phyloP scores from a whole-genome alignment of 768 basidiomycete species.

The Trametes punicea region DNA sequence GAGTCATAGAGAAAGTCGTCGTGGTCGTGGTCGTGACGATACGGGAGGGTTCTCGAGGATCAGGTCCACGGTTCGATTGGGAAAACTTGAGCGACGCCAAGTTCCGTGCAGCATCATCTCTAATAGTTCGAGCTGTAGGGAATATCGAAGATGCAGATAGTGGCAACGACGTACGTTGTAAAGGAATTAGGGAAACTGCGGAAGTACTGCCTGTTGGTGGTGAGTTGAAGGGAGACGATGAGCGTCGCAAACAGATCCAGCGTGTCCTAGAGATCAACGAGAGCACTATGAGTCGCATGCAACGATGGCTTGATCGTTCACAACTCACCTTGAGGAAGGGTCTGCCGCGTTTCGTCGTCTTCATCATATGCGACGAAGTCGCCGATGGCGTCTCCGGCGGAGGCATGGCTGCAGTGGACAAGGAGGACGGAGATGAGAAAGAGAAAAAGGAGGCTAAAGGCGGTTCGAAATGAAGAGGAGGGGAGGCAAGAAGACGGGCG shows the following conservation, averaged over 20 bases:
- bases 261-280: constrained; percentile 65
- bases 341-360: constrained; percentile 93
- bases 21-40: constrained; percentile 99
- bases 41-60: constrained; percentile 96
- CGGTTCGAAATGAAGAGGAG: constrained; percentile 13
- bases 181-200: constrained; percentile 93
- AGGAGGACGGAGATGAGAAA: constrained; percentile 26
- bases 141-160: not conserved
- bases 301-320: constrained; percentile 9
- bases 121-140: constrained; percentile 32
- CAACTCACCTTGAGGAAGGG: constrained; percentile 82
- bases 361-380: constrained; percentile 93
- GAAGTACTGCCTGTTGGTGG: constrained; percentile 93
- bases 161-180: constrained; percentile 68
- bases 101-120: constrained; percentile 93
- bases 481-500: constrained; percentile 16
- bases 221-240: constrained; percentile 87
- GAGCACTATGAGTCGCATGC: constrained; percentile 7
- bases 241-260: constrained; percentile 97
- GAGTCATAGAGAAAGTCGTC: constrained; percentile 98
- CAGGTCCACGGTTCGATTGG: constrained; percentile 96
- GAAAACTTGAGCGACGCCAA: constrained; percentile 96
- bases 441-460: constrained; percentile 24
- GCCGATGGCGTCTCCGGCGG: constrained; percentile 44
- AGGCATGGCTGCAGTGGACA: constrained; percentile 31